A percentile compares a stretch with the other conserved stretches of the same genome.
Conservation (phyloP, 352 stramenopile genomes). For the Elongisporangium anandrum region DNA sequence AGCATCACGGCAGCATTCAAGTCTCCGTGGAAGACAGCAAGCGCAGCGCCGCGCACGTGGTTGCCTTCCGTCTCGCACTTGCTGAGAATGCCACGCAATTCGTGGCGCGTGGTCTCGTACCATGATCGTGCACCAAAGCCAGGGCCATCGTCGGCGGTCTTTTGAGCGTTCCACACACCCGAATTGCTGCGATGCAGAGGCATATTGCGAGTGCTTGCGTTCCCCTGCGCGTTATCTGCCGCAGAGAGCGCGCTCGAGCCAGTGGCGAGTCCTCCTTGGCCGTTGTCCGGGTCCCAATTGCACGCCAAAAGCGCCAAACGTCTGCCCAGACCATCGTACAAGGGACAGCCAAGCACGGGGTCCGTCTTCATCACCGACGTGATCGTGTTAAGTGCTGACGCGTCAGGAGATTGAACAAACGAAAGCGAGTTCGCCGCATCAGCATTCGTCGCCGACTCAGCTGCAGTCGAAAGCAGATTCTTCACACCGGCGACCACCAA, state of each 20-base stretch:
- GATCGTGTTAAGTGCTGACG: conserved; percentile 13
- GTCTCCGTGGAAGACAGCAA: conserved; percentile 85
- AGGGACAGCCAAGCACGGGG: conserved; percentile 58
- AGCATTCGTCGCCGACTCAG: conserved; percentile 11
- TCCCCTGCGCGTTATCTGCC: conserved; percentile 24
- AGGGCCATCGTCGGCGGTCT: conserved; percentile 50
- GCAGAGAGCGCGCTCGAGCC: conserved; percentile 4
- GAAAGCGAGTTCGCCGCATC: conserved; percentile 5
- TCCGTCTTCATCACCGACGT: conserved; percentile 56
- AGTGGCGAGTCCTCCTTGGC: conserved; percentile 22
- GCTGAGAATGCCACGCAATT: conserved; percentile 52
- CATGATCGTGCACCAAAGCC: conserved; percentile 42
- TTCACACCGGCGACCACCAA: conserved; percentile 63
- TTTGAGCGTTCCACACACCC: conserved; percentile 55
- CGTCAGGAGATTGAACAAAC: conserved; percentile 2
- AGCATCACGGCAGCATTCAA: conserved; percentile 59
- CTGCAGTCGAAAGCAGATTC: conserved; percentile 41
- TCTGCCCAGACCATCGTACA: conserved; percentile 69
- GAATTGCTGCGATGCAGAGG: conserved; percentile 58
- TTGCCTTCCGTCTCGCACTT: conserved; percentile 61
- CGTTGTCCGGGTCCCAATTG: conserved; percentile 79
- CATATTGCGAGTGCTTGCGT: conserved; percentile 18
- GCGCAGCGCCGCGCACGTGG: conserved; percentile 59
- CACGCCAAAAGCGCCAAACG: conserved; percentile 69
- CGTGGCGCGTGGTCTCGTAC: conserved; percentile 45